Base-by-base conservation (phyloP, 257 asterid genomes). In the Craterostigma plantagineum region DNA sequence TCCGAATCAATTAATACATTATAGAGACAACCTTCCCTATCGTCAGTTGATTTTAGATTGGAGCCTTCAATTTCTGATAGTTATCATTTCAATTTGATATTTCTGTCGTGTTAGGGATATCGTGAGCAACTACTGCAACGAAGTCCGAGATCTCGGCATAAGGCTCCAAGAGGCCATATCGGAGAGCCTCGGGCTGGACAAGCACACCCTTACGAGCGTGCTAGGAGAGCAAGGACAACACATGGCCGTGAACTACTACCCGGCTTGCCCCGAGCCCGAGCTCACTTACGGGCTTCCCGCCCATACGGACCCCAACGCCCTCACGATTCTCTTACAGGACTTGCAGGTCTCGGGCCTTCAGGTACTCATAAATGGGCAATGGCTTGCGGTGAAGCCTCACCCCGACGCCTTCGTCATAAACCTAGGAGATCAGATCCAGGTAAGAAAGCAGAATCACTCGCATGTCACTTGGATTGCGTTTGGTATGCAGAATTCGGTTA, bases 241-340 rank as follows among this genome's bases (percentile, higher is more conserved):
- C 14, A 37, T 37, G 42, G 42, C 42, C 10, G 14, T 37, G 14
- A 37, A 37, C 42, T 37, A 37, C 9, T 37, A 37, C 10, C 42
- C 42, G 5, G 13, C 42, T 13, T 37, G 42, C 42, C 42, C 42
- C 9, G 42, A 37, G 10, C 42, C 42, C n/a, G 42, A 37, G n/a
- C 42, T 37, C n/a, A 37, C 3, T 10, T 37, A 37, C 42, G 42
- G 42, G 14, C 14, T 37, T 3, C 42, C 42, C 5, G 13, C 42
- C 4, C 42, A 37, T 13, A 37, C 42, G 1, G 42, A 37, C 42
- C 42, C 42, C 42, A 37, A 37, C 42, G 14, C 42, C 13, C 3
- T 37, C 42, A 37, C 42, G 13, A 37, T 37, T 2, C 42, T 37
- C 42, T 10, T 37, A 6, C 42, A 37, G 9, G 42, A 37, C 14